Percentiles rank a stretch among this genome's conserved stretches.
These are phyloP conservation scores for Paracoccidioides lutzii DNA, from an alignment of 2,329 filamentous ascomycete genomes.

Conservation along the genomic window DNA sequence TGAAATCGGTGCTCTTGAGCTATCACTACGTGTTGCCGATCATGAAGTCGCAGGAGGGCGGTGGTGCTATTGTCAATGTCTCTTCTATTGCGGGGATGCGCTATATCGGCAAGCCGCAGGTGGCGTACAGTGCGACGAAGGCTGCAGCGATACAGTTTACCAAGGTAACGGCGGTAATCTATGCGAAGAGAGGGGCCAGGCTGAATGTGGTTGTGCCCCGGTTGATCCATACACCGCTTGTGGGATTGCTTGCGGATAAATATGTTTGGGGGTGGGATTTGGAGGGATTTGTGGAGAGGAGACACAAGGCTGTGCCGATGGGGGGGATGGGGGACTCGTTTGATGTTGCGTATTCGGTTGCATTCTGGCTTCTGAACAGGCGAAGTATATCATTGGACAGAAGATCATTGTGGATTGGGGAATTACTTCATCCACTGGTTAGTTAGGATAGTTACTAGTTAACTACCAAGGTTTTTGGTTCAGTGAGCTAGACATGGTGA, in stretches of 20 bases:
- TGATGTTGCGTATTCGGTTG: slow-evolving; percentile 45
- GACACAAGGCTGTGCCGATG: slow-evolving; percentile 42
- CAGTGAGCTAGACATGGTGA: neutral
- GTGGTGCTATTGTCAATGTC: slow-evolving; percentile 36
- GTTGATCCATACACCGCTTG: slow-evolving; percentile 44
- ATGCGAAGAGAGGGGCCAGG: slow-evolving; percentile 27
- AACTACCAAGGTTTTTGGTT: neutral
- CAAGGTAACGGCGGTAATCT: slow-evolving; percentile 37
- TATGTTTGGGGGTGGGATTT: slow-evolving; percentile 33
- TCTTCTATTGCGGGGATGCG: slow-evolving; percentile 41
- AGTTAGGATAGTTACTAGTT: neutral
- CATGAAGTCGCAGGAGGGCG: slow-evolving; percentile 37
- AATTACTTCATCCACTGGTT: slow-evolving; percentile 3
- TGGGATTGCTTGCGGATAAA: slow-evolving; percentile 32
- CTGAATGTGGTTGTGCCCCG: slow-evolving; percentile 46
- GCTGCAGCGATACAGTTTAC: slow-evolving; percentile 41
- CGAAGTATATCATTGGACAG: slow-evolving; percentile 48
- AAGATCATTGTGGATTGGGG: slow-evolving; percentile 40
- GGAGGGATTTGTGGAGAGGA: slow-evolving; percentile 38
- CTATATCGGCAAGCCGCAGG: slow-evolving; percentile 40
- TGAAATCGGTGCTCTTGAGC: slow-evolving; percentile 44
- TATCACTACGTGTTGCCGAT: slow-evolving; percentile 42
- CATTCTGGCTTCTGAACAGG: slow-evolving; percentile 48
- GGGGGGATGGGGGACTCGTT: slow-evolving; percentile 47
- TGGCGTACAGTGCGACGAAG: slow-evolving; percentile 42